phyloP scores from a whole-genome alignment of 495 filamentous ascomycete genomes.

The Penicillium riverlandense region DNA sequence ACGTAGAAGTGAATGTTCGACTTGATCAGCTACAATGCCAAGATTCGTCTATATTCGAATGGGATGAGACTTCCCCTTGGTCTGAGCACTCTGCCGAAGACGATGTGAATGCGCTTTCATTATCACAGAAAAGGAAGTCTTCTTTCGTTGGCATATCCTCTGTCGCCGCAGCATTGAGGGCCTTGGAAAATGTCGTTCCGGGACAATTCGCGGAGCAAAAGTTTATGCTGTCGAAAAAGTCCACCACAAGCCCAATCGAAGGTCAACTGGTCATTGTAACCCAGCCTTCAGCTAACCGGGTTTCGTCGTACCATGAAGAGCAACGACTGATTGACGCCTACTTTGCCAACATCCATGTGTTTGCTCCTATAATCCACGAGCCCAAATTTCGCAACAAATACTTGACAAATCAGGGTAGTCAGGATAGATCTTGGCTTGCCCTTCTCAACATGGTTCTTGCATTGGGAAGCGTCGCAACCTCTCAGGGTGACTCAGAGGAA shows the following conservation, averaged over 20 bases:
- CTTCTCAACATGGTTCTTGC: constrained; percentile 67
- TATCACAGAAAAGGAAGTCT: background rate
- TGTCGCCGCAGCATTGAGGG: constrained; percentile 3
- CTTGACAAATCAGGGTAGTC: background rate
- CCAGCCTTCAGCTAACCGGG: background rate
- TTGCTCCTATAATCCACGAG: constrained; percentile 5
- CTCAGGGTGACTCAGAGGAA: constrained; percentile 58
- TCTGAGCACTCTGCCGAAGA: constrained; percentile 1
- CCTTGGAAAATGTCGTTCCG: background rate
- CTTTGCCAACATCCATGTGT: constrained; percentile 3
- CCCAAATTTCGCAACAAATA: constrained; percentile 6
- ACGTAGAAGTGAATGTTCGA: constrained; percentile 1
- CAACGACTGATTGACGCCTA: constrained; percentile 6
- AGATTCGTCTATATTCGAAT: constrained; percentile 1
- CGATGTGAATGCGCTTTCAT: constrained; percentile 4
- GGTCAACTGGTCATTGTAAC: background rate
- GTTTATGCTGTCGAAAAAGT: no score
- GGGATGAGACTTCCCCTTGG: constrained; percentile 5
- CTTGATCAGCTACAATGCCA: constrained; percentile 4
- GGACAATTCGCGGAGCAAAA: background rate
- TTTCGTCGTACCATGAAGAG: constrained; percentile 6
- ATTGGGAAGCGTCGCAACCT: constrained; percentile 57
- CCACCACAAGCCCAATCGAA: background rate
- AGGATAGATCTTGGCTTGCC: constrained; percentile 58
- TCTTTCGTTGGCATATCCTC: constrained; percentile 8